These are phyloP conservation scores for Blastobotrys parvus DNA, from an alignment of 805 yeast species.

Conservation along the genomic window DNA sequence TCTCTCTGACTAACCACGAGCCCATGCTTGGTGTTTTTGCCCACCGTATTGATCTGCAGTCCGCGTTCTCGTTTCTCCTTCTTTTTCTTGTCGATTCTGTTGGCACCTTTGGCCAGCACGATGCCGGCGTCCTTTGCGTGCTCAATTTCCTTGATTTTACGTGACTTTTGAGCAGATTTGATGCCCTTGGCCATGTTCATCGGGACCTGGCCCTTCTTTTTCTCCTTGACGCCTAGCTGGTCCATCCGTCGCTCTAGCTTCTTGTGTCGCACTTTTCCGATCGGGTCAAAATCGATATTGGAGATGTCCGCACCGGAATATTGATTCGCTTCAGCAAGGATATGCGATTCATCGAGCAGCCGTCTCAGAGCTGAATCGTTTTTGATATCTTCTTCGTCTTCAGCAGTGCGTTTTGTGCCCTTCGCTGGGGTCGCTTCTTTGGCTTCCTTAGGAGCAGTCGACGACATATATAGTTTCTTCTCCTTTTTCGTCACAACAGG, in stretches of 20 bases:
- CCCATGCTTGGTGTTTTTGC: constrained; percentile 73
- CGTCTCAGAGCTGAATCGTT: constrained; percentile 65
- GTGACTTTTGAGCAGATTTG: constrained; percentile 46
- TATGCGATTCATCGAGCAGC: constrained; percentile 60
- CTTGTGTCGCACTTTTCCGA: constrained; percentile 32
- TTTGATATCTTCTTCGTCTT: constrained; percentile 43
- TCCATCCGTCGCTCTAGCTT: constrained; percentile 29
- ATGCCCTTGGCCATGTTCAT: constrained; percentile 84
- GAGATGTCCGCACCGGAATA: constrained; percentile 29
- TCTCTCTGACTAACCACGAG: constrained; percentile 61
- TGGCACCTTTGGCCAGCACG: constrained; percentile 48
- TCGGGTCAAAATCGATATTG: constrained; percentile 26
- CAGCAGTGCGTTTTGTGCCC: constrained; percentile 8
- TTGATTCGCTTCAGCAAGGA: constrained; percentile 31
- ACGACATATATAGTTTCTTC: constrained; percentile 23
- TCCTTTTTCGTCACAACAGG: constrained; percentile 17
- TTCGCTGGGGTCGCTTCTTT: constrained; percentile 4
- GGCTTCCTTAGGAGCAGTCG: constrained; percentile 24
- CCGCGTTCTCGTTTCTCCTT: constrained; percentile 60
- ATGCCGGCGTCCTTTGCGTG: constrained; percentile 90
- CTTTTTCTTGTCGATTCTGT: constrained; percentile 20
- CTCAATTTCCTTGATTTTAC: constrained; percentile 47
- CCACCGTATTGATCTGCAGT: constrained; percentile 65
- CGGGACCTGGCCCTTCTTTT: constrained; percentile 68
- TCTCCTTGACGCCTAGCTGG: constrained; percentile 25